Evolutionary conservation across 495 filamentous ascomycete genomes (phyloP).

Genomic region (Hypoxylon cercidicola): DNA sequence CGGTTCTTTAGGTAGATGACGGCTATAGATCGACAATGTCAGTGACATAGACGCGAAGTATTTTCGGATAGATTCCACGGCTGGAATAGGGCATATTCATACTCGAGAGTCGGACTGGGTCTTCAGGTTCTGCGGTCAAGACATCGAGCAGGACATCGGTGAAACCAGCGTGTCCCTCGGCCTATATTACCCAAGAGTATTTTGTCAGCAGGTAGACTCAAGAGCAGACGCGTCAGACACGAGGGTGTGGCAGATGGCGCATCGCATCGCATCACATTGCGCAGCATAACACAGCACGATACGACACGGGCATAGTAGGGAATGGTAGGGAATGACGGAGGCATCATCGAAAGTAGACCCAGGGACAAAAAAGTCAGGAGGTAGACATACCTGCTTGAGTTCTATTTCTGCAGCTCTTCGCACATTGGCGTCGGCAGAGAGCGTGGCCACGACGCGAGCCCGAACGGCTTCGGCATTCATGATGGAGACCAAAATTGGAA

Average conservation of each 20-base stretch:
- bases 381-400: constrained; percentile 83
- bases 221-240: constrained; percentile 26
- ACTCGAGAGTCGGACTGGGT: constrained; percentile 87
- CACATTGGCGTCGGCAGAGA: constrained; percentile 84
- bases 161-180: constrained; percentile 90
- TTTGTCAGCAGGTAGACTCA: constrained; percentile 31
- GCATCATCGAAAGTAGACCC: constrained; percentile 24
- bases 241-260: constrained; percentile 25
- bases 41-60: constrained; percentile 17
- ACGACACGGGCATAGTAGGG: constrained; percentile 7
- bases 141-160: constrained; percentile 91
- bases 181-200: constrained; percentile 61
- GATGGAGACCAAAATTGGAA: constrained; percentile 37
- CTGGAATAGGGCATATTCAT: constrained; percentile 49
- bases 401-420: constrained; percentile 90
- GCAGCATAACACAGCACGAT: constrained; percentile 14
- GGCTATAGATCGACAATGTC: constrained; percentile 62
- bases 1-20: constrained; percentile 98
- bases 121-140: constrained; percentile 85
- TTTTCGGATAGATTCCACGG: not conserved
- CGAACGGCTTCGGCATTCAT: constrained; percentile 92
- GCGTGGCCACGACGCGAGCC: constrained; percentile 86
- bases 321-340: not conserved
- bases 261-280: constrained; percentile 38
- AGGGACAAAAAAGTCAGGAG: constrained; percentile 14